A percentile compares a stretch with the other conserved stretches of the same genome.
Conservation (phyloP, 768 basidiomycete genomes). For the Xanthoconium purpureum region DNA sequence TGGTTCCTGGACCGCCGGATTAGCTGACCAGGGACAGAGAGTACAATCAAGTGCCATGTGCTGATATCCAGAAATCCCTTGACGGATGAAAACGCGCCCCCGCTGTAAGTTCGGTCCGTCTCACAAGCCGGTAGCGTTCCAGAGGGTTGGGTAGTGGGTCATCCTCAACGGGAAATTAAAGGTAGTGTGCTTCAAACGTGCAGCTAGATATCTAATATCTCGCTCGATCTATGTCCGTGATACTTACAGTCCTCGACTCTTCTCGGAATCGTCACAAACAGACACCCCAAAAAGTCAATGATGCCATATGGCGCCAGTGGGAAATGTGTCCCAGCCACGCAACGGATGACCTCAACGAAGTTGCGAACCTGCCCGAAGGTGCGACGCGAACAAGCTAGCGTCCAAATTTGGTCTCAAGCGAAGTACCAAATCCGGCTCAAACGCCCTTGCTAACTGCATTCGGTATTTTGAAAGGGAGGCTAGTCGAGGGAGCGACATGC, state of each 20-base stretch:
- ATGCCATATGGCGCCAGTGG: background rate
- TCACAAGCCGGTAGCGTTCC: background rate
- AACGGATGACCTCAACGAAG: too few species aligned
- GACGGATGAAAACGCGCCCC: too few species aligned
- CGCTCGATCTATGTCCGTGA: too few species aligned
- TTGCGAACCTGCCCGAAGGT: background rate
- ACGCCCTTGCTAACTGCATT: slow-evolving; percentile 17
- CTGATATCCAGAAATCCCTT: background rate
- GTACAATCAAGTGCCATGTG: background rate
- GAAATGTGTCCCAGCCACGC: too few species aligned
- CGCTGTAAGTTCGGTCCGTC: background rate
- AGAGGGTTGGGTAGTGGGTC: background rate
- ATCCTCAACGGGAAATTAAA: background rate
- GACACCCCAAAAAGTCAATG: background rate
- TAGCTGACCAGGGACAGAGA: background rate
- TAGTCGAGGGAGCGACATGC: background rate
- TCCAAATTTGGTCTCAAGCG: slow-evolving; percentile 29
- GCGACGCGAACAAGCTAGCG: slow-evolving; percentile 21
- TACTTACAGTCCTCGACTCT: background rate
- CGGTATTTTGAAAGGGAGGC: slow-evolving; percentile 28
- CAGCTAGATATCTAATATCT: background rate
- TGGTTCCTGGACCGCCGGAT: background rate
- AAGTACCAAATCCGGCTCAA: background rate
- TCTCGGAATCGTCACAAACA: background rate
- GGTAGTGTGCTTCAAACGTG: background rate